Evolutionary conservation across 768 basidiomycete species (phyloP), one percentile per base, ranked within the genome.

Genomic region (Rhodotorula kratochvilovae): DNA sequence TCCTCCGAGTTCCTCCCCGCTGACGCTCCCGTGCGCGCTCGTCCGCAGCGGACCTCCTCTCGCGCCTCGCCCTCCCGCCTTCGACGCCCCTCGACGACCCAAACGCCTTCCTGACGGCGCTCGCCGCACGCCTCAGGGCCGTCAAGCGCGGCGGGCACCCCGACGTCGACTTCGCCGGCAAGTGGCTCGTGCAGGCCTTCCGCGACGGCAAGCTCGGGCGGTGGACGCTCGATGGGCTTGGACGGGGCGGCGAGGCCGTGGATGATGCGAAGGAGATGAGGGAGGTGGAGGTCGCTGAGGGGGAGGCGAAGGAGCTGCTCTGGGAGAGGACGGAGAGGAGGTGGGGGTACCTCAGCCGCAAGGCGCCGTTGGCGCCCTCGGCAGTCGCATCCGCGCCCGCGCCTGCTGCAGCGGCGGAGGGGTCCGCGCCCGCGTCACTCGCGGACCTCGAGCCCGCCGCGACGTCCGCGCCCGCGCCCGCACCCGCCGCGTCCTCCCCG

Each of bases 151-250:
- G 93, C 11, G 91, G 89, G 23, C 83, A 86, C 56, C 82, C 84
- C 60, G 90, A 98, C 81, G 78, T 84, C 8, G 79, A 85, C 8
- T 86, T 90, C 33, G 91, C 92, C 16, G 89, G 89, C 8, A 82
- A 83, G 31, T 91, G 89, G 84, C 89, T 97, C 77, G 85, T 98
- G 53, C 84, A 86, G 56, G 91, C 91, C 85, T 99, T 93, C 88
- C 87, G 95, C 53, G 80, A 82, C 29, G 83, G 83, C 33, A 69
- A 71, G 56, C 66, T 78, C 39, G 77, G 77, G 7, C 62, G 71
- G 35, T 78, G 77, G 77, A 74, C 77, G 45, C 66, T 78, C 35
- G 77, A 78, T 50, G 69, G 75, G 8, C 69, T 78, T 19, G 74
- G 74, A 0, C 33, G 74, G 5, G 70, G 71, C 0, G 74, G 71